Evolutionary conservation across 768 basidiomycete genomes (phyloP), one percentile per base, ranked within the genome.

Genomic region (Xerocomellus amylosporus): DNA sequence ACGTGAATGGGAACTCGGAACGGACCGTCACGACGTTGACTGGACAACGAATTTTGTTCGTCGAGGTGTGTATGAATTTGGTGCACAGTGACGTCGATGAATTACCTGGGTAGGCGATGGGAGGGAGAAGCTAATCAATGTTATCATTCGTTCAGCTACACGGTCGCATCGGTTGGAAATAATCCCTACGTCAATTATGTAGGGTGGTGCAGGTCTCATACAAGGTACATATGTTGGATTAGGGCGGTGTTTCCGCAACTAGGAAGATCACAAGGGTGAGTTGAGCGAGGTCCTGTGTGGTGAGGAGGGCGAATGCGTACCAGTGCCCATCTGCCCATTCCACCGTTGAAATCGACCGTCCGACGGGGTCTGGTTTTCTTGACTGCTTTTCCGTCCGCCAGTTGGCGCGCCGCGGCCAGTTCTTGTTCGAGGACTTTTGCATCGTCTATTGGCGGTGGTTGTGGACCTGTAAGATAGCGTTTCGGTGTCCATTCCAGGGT

Each of bases 11-110:
- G 10, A 54, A 37, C n/a, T 38, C 8, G 53, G 30, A 24, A 82
- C 91, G 61, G 59, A 97, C 95, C 62, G 86, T 86, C 13, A 98
- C 96, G 31, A 93, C 89, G 62, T 98, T 95, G 42, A 98, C 94
- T 0, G 97, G 95, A 77, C 93, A 97, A 50, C 94, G 81, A 58
- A 98, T 93, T 73, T 99, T 99, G 78, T 99, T 99, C 39, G 94
- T 98, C 15, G 95, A 97, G 0, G 96, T 98, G 70, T 99, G 97
- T 10, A 98, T 87, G 62, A 97, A 98, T 69, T 97, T 95, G 41
- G 95, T 95, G 69, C 95, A 98, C 51, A 98, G 75, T 0, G 96
- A 98, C 0, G 92, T 96, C 6, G 95, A 92, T 5, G 88, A 79
- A 69, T 98, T 98, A 49, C 85, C 82, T 15, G 89, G 86, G 71